Evolutionary conservation across 2,329 filamentous ascomycete genomes (phyloP).

Genomic region (Pseudogymnoascus verrucosus): DNA sequence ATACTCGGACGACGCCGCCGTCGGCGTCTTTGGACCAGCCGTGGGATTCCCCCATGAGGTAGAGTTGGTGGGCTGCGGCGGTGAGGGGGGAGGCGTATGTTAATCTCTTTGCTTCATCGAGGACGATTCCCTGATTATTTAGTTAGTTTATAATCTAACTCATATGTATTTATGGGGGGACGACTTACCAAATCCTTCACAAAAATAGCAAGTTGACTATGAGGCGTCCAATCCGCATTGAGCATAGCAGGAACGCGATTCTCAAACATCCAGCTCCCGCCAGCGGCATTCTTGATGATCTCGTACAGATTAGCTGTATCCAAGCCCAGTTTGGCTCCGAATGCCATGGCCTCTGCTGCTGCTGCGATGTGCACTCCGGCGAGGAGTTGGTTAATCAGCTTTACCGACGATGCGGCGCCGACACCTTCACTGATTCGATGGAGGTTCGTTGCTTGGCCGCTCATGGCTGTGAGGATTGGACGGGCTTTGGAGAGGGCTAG

Average conservation of each 20-base stretch:
- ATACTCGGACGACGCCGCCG: slow-evolving; percentile 29
- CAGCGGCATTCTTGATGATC: slow-evolving; percentile 34
- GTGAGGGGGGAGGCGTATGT: slow-evolving; percentile 25
- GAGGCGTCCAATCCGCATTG: slow-evolving; percentile 26
- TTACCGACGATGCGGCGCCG: slow-evolving; percentile 50
- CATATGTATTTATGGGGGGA: too few relatives aligned
- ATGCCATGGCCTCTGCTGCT: slow-evolving; percentile 48
- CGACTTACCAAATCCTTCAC: slow-evolving; percentile 17
- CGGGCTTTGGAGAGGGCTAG: slow-evolving; percentile 20
- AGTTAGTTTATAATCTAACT: slow-evolving; percentile 9
- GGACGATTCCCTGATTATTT: slow-evolving; percentile 21
- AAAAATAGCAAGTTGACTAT: slow-evolving; percentile 30
- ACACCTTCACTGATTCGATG: slow-evolving; percentile 46
- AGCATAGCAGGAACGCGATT: slow-evolving; percentile 31
- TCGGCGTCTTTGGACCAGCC: slow-evolving; percentile 28
- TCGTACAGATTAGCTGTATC: slow-evolving; percentile 43
- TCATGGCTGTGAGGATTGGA: slow-evolving; percentile 28
- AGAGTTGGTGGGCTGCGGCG: slow-evolving; percentile 27
- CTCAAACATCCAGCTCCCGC: slow-evolving; percentile 32
- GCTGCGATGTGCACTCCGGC: slow-evolving; percentile 50
- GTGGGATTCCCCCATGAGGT: slow-evolving; percentile 26
- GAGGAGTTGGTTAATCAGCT: slow-evolving; percentile 51
- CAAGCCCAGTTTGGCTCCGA: slow-evolving; percentile 44
- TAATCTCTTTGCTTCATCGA: slow-evolving; percentile 28
- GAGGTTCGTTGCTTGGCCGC: slow-evolving; percentile 33